These are phyloP conservation scores for Alternaria solani DNA, from an alignment of 2,329 filamentous ascomycete species.

Conservation along the genomic window DNA sequence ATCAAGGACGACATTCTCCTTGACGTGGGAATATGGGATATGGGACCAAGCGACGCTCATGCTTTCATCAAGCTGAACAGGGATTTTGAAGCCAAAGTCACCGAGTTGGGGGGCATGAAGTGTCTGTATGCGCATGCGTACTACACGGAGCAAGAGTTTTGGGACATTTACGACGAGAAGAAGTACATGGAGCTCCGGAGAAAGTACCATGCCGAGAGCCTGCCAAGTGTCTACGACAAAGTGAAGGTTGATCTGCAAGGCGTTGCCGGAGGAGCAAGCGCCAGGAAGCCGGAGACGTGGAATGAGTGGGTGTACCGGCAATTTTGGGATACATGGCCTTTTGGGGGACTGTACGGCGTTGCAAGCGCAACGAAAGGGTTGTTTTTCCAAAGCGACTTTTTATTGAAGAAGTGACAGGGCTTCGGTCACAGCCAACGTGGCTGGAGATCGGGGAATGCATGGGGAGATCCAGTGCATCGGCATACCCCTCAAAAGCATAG, in stretches of 20 bases:
- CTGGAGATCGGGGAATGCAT: background rate
- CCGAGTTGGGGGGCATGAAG: slow-evolving; percentile 78
- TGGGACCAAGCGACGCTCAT: slow-evolving; percentile 64
- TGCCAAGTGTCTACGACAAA: slow-evolving; percentile 78
- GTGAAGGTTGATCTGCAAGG: slow-evolving; percentile 56
- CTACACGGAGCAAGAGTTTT: slow-evolving; percentile 76
- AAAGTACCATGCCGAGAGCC: slow-evolving; percentile 68
- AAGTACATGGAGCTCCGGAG: slow-evolving; percentile 70
- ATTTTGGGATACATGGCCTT: slow-evolving; percentile 49
- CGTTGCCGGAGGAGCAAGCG: slow-evolving; percentile 28
- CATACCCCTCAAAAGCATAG: slow-evolving; percentile 3
- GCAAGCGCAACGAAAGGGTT: slow-evolving; percentile 47
- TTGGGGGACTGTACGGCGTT: slow-evolving; percentile 53
- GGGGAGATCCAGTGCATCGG: slow-evolving; percentile 9
- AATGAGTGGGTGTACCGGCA: slow-evolving; percentile 32
- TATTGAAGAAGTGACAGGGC: slow-evolving; percentile 38
- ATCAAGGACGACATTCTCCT: slow-evolving; percentile 42
- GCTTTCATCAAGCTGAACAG: slow-evolving; percentile 75
- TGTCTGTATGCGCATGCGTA: slow-evolving; percentile 90
- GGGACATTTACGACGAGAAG: slow-evolving; percentile 67
- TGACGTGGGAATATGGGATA: slow-evolving; percentile 77
- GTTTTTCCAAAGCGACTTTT: slow-evolving; percentile 43
- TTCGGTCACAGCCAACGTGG: background rate
- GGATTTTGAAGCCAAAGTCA: slow-evolving; percentile 73
- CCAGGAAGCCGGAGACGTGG: slow-evolving; percentile 33